phyloP scores from a whole-genome alignment of 257 asterid genomes.

The Nicotiana otophora region DNA sequence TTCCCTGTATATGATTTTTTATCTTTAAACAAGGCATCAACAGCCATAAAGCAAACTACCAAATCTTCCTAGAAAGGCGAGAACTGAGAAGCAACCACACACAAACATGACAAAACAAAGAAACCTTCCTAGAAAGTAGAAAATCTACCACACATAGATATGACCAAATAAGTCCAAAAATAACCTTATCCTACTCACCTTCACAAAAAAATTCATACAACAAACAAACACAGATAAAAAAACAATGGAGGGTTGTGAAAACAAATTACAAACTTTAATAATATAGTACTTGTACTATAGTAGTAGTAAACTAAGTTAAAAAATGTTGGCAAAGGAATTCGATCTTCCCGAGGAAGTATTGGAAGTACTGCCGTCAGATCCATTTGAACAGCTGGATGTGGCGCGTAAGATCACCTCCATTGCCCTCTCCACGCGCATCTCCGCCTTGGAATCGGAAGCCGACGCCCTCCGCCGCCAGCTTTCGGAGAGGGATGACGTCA shows the following conservation, averaged over 20 bases:
- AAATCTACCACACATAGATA: background rate
- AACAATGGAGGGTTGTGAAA: background rate
- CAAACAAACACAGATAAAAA: background rate
- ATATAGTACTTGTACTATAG: background rate
- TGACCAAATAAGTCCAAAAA: background rate
- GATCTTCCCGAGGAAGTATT: conserved; percentile 81
- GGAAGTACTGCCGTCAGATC: conserved; percentile 69
- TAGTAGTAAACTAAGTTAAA: background rate
- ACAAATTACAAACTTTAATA: background rate
- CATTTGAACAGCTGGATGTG: conserved; percentile 85
- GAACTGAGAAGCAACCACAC: background rate
- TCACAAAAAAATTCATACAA: background rate
- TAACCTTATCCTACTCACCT: background rate
- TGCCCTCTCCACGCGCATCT: conserved; percentile 85
- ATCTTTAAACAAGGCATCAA: background rate
- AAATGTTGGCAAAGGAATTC: conserved; percentile 56
- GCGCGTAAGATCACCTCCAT: conserved; percentile 95
- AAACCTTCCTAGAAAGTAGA: background rate
- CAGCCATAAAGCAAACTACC: background rate
- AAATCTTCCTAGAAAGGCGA: background rate
- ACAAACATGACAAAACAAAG: background rate
- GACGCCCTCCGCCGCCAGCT: conserved; percentile 57
- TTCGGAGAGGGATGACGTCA: conserved; percentile 56
- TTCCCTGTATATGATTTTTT: background rate
- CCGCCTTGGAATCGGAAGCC: conserved; percentile 70